Conservation (phyloP, 2,329 filamentous ascomycete species). For the Colletotrichum destructivum region DNA sequence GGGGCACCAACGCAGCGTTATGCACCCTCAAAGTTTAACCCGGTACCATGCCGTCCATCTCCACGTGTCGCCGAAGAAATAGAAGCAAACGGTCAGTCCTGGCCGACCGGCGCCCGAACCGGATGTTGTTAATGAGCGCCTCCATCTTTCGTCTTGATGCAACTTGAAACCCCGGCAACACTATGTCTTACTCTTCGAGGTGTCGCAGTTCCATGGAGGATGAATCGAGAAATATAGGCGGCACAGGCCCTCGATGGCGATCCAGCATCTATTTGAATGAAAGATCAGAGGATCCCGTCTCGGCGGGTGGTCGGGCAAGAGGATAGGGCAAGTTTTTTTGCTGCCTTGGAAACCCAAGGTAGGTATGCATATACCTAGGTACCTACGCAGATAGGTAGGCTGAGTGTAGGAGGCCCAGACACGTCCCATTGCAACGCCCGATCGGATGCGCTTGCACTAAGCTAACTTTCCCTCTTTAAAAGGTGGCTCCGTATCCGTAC, state of each 20-base stretch:
- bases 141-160: not conserved
- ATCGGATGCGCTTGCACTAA: conserved; percentile 35
- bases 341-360: not conserved
- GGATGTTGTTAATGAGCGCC: not conserved
- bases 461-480: conserved; percentile 6
- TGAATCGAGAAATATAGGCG: not conserved
- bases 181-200: not conserved
- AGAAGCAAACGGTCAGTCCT: conserved; percentile 30
- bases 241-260: not conserved
- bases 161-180: not conserved
- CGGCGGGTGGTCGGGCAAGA: conserved; percentile 6
- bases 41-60: conserved; percentile 18
- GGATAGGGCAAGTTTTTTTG: not conserved
- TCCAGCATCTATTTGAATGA: not conserved
- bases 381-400: too few species aligned
- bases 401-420: not conserved
- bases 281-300: conserved; percentile 18
- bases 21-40: conserved; percentile 32
- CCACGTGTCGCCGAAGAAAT: conserved; percentile 35
- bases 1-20: conserved; percentile 23
- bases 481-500: conserved; percentile 21
- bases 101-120: conserved; percentile 5
- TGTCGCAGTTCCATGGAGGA: not conserved
- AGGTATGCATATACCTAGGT: too few species aligned
- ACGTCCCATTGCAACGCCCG: conserved; percentile 29